Evolutionary conservation across 2,329 filamentous ascomycete species (phyloP), one percentile per base, ranked within the genome.

Genomic region (Neonectria ditissima): DNA sequence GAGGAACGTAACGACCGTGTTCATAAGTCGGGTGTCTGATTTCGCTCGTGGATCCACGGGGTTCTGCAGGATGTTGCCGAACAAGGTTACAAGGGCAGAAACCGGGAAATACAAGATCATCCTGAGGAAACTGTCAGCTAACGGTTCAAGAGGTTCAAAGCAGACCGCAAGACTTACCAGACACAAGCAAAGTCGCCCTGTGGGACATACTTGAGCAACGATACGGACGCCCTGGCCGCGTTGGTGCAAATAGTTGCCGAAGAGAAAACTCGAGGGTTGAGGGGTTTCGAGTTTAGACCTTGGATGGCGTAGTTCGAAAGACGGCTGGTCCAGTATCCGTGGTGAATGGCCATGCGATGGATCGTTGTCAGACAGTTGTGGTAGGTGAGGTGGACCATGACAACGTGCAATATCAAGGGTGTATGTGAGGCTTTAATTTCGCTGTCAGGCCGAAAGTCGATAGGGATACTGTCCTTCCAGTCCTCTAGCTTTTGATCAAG

Each of bases 321-420:
- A 39, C 96, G 89, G 74, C 93, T 97, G 1, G 95, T 98, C 96
- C 96, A 99, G 80, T 97, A 97, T 14, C 96, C 96, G 76, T 97
- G 94, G 73, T 98, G 96, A 30, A 98, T 92, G 44, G 93, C 97
- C 96, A 98, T 99, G 55, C 96, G 92, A 77, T 99, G 96, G 68
- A 99, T 97, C 0, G 96, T 99, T 1, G 95, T 97, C 55, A 99
- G 81, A 73, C 94, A 97, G 77, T 99, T 99, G 82, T 98, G 98
- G 79, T 99, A 99, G 1, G 93, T 91, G 74, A 99, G 97, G 78
- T 99, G 96, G 62, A 99, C 82, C 77, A 97, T 93, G 65, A 97
- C 94, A 55, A 99, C 89, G 69, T 98, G 95, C 20, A 99, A 83
- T 20, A 98, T 94, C n/a, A 98, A 84, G 1, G 95, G 94, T 0